Conservation (phyloP, 2,329 filamentous ascomycete genomes). For the Apiospora kogelbergensis region DNA sequence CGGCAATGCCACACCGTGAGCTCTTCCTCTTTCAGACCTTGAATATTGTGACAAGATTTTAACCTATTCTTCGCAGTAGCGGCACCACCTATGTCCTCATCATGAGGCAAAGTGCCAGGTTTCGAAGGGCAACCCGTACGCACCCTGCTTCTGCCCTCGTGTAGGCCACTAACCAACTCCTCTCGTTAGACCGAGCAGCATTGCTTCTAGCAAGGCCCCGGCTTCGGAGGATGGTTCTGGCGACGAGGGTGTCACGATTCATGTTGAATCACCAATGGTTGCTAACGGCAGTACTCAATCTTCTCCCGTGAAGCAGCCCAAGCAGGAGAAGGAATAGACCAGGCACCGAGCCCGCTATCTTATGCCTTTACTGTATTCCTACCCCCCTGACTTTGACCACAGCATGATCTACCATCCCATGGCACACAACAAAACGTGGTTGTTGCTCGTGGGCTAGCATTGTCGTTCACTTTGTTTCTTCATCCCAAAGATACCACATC, state of each 20-base stretch:
- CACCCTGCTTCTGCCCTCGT: conserved; percentile 9
- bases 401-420: conserved; percentile 11
- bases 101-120: background rate
- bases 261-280: conserved; percentile 46
- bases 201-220: conserved; percentile 38
- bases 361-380: conserved; percentile 25
- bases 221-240: conserved; percentile 47
- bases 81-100: background rate
- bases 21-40: background rate
- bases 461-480: conserved; percentile 8
- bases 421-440: conserved; percentile 16
- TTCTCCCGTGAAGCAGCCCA: conserved; percentile 48
- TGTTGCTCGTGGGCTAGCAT: conserved; percentile 13
- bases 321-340: conserved; percentile 39
- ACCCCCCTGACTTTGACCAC: conserved; percentile 12
- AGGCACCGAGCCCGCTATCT: conserved; percentile 25
- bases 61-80: background rate
- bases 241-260: conserved; percentile 56
- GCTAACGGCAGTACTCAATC: conserved; percentile 46
- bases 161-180: conserved; percentile 10
- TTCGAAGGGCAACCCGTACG: background rate
- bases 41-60: background rate
- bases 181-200: conserved; percentile 37
- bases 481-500: conserved; percentile 10
- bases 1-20: conserved; percentile 11